Evolutionary conservation across 805 yeast species (phyloP).

Genomic region (Martiniozyma abietophila): DNA sequence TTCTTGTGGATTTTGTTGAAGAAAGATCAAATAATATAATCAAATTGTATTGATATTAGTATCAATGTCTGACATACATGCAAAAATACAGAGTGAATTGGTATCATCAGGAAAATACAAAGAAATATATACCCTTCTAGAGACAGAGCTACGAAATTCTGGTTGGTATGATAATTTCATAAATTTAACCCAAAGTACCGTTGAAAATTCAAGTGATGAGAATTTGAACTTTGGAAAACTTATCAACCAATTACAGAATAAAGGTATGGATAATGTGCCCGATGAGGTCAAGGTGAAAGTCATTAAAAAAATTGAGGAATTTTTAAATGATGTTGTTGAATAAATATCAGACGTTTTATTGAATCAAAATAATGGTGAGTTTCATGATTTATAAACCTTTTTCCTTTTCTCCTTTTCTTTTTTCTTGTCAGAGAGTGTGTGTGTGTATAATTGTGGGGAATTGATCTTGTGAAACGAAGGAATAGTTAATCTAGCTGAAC

Average conservation of each 20-base stretch:
- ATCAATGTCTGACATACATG: constrained; percentile 29
- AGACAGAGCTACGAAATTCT: constrained; percentile 55
- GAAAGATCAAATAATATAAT: too few relatives aligned
- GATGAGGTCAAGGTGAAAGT: constrained; percentile 51
- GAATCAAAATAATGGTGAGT: constrained; percentile 3
- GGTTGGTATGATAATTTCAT: constrained; percentile 84
- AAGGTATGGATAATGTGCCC: constrained; percentile 65
- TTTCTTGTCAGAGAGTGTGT: too few relatives aligned
- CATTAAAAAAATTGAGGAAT: constrained; percentile 46
- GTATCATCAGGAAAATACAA: constrained; percentile 77
- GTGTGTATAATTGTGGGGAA: too few relatives aligned
- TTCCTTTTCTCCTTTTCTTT: too few relatives aligned
- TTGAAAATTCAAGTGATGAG: constrained; percentile 16
- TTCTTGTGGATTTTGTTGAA: too few relatives aligned
- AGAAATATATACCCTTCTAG: constrained; percentile 53
- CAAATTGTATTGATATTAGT: not conserved
- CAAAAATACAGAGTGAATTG: constrained; percentile 60
- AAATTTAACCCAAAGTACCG: constrained; percentile 42
- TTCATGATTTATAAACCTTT: too few relatives aligned
- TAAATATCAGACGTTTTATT: constrained; percentile 11
- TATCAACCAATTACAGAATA: constrained; percentile 45
- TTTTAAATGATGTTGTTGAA: constrained; percentile 43
- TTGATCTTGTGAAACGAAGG: too few relatives aligned
- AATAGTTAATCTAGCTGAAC: too few relatives aligned
- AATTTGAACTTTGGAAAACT: constrained; percentile 43